These are phyloP conservation scores for Heliosperma pusillum DNA, from an alignment of 148 eudicot genomes.

Conservation along the genomic window DNA sequence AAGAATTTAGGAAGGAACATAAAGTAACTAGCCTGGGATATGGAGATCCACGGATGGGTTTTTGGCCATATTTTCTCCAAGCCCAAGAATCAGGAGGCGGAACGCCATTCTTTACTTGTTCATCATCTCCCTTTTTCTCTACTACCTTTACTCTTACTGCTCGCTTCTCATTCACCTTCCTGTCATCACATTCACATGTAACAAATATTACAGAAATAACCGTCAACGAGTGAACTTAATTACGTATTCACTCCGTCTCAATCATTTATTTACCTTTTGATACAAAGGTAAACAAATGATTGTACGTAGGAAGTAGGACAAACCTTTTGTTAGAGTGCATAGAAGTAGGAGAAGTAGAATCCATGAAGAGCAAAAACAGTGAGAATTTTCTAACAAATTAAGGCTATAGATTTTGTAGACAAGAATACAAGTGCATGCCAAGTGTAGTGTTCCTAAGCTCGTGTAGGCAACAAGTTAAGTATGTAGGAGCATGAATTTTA, in stretches of 20 bases:
- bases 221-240: too few species aligned
- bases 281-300: too few species aligned
- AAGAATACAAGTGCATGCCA: too few species aligned
- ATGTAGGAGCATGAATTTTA: too few species aligned
- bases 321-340: neutral
- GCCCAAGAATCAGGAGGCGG: constrained; percentile 72
- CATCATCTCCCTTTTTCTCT: constrained; percentile 33
- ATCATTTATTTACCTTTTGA: too few species aligned
- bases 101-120: constrained; percentile 35
- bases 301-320: too few species aligned
- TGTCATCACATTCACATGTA: neutral
- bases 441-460: too few species aligned
- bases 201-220: too few species aligned
- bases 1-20: too few species aligned
- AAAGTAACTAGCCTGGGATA: constrained; percentile 44
- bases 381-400: constrained; percentile 22
- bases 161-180: constrained; percentile 36
- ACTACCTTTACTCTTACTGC: constrained; percentile 59
- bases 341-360: constrained; percentile 30
- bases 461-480: too few species aligned
- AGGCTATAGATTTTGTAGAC: too few species aligned
- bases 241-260: too few species aligned
- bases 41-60: constrained; percentile 74
- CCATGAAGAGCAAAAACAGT: constrained; percentile 36
- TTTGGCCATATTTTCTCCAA: constrained; percentile 92